phyloP scores from a whole-genome alignment of 2,329 filamentous ascomycete species.

The Aureobasidium pullulans region DNA sequence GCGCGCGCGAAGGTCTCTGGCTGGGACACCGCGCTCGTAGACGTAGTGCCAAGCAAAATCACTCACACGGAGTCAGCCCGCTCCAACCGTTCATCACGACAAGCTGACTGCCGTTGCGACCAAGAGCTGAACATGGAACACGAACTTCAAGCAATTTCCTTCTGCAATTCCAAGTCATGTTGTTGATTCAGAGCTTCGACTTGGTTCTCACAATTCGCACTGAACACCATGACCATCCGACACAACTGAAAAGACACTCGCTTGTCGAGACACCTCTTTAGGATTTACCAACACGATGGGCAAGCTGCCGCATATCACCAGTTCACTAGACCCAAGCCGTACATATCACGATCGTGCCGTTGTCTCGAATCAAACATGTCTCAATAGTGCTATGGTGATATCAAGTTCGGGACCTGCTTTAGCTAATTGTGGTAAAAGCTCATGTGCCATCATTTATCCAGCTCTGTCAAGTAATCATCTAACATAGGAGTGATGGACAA shows the following conservation, averaged over 20 bases:
- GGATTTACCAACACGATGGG: neutral
- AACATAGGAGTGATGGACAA: no score
- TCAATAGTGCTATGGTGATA: neutral
- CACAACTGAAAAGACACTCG: neutral
- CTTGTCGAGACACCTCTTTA: neutral
- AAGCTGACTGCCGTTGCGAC: neutral
- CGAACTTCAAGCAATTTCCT: neutral
- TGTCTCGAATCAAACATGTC: neutral
- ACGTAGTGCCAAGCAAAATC: slow-evolving; percentile 1
- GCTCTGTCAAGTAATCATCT: no score
- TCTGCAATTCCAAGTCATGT: no score
- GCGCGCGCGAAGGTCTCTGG: slow-evolving; percentile 7
- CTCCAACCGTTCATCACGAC: slow-evolving; percentile 1
- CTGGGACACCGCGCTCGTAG: neutral
- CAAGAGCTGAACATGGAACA: neutral
- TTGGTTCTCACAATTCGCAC: no score
- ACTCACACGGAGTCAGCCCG: neutral
- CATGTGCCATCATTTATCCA: no score
- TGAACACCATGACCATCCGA: no score
- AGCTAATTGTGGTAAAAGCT: neutral
- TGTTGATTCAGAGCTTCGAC: no score
- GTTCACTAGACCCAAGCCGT: neutral
- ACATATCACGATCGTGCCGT: neutral
- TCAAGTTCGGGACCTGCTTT: neutral
- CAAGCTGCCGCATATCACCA: neutral